Evolutionary conservation across 2,329 filamentous ascomycete genomes (phyloP), one percentile per base, ranked within the genome.

Genomic region (Claviceps sp.): DNA sequence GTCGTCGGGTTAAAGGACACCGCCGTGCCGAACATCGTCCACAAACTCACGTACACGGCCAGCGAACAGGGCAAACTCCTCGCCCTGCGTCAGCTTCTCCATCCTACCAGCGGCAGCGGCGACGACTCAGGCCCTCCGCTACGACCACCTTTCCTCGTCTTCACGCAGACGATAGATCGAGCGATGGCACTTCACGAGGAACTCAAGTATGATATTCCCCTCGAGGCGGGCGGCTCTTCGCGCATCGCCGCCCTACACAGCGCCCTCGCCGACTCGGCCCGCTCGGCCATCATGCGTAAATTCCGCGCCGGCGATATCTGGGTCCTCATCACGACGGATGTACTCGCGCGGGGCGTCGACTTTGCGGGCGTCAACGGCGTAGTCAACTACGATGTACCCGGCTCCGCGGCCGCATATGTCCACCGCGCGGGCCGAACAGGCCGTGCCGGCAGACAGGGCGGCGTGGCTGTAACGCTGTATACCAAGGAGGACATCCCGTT

Each of bases 1-100:
- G 89, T 98, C 5, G 89, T 97, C n/a, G 93, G 93, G 4, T 73
- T 98, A 48, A 97, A 97, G 70, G 93, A 98, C 68, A 90, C 89
- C 2, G 90, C 91, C 2, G 85, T 98, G 49, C 90, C 93, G 43
- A 95, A 94, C 61, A 86, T 98, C 56, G 77, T 84, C 34, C 93
- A 98, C 71, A 86, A 84, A 59, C 82, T 98, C 26, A 81, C 85
- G 34, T 98, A 97, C 68, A 88, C 89, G 38, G 93, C 89, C 47
- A 94, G 87, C 5, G 93, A 98, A 66, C 83, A 88, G 61, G 93
- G 93, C 55, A 98, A 98, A 65, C 81, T 98, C 34, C 81, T 96
- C 51, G 90, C 88, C 6, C 76, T 98, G 13, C 85, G 93, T 46
- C 89, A 97, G 64, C 79, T 98, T 34, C 75, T 97, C 1, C 89